Evolutionary conservation across 192 early-diverging fungal species (phyloP).

Genomic region (Coemansia sp.): DNA sequence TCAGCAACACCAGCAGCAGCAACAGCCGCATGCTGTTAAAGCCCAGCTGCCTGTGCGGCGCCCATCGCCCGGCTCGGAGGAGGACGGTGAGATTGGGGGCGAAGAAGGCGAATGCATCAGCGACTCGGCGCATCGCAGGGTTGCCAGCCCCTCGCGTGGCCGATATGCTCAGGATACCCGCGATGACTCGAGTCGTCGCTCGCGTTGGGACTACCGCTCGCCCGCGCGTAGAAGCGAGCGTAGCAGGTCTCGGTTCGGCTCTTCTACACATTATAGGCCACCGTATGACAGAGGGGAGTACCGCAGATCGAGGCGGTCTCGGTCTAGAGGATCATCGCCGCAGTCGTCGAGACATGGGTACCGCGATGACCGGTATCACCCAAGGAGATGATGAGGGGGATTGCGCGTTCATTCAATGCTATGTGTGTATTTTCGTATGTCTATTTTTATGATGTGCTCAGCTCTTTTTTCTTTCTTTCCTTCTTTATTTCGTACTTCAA

Average conservation of each 20-base stretch:
- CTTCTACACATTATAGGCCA: neutral
- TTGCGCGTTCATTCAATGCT: constrained; percentile 1
- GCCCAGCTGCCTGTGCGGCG: neutral
- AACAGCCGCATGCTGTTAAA: neutral
- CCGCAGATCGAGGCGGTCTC: constrained; percentile 20
- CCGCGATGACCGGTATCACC: constrained; percentile 5
- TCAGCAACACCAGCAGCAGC: constrained; percentile 7
- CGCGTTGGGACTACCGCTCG: constrained; percentile 1
- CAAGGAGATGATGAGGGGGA: neutral
- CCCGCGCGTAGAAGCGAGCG: constrained; percentile 12
- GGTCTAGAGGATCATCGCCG: constrained; percentile 13
- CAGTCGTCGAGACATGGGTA: neutral
- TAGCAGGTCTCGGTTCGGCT: constrained; percentile 13
- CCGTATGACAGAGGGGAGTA: constrained; percentile 20
- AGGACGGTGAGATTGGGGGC: constrained; percentile 50
- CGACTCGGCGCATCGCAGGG: neutral
- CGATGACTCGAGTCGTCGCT: neutral
- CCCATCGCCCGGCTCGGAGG: constrained; percentile 16
- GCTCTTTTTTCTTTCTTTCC: neutral
- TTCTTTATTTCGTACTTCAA: neutral
- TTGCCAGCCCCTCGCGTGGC: neutral
- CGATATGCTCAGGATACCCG: constrained; percentile 4
- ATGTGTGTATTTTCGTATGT: neutral
- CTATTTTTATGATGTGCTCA: neutral
- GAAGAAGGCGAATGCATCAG: constrained; percentile 38